phyloP scores from a whole-genome alignment of 1,139 yeast genomes.

The Lodderomyces oxycetoniae region DNA sequence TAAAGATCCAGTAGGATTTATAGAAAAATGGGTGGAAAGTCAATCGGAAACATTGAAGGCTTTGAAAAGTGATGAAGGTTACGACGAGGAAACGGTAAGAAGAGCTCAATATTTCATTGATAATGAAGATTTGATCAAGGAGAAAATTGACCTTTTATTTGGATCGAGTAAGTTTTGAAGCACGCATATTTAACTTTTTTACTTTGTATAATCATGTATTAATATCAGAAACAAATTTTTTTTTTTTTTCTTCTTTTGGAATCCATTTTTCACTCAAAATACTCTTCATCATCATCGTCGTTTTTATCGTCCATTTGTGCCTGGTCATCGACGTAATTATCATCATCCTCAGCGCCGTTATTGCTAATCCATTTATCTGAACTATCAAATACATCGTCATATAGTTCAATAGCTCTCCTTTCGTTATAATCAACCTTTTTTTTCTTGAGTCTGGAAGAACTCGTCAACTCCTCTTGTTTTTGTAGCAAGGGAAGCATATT shows the following conservation, averaged over 20 bases:
- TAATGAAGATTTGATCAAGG: constrained; percentile 59
- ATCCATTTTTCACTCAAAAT: too few relatives aligned
- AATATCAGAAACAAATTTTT: background rate
- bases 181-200: background rate
- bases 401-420: constrained; percentile 16
- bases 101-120: constrained; percentile 76
- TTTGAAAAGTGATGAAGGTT: constrained; percentile 80
- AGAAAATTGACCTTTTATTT: constrained; percentile 70
- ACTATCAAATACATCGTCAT: constrained; percentile 9
- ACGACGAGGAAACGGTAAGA: constrained; percentile 86
- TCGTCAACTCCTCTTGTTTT: constrained; percentile 18
- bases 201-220: background rate
- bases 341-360: constrained; percentile 11
- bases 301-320: background rate
- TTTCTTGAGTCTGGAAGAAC: constrained; percentile 15
- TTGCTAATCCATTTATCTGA: constrained; percentile 12
- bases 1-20: constrained; percentile 70
- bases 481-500: constrained; percentile 21
- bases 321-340: constrained; percentile 11
- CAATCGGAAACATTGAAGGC: constrained; percentile 75
- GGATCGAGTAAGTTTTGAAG: constrained; percentile 25
- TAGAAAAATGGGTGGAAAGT: constrained; percentile 67
- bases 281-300: constrained; percentile 1
- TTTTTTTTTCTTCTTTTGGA: background rate
- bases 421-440: constrained; percentile 17